A percentile compares a stretch with the other conserved stretches of the same genome.
These are phyloP conservation scores for Pichia manshurica DNA, from an alignment of 805 yeast genomes.

Conservation along the genomic window DNA sequence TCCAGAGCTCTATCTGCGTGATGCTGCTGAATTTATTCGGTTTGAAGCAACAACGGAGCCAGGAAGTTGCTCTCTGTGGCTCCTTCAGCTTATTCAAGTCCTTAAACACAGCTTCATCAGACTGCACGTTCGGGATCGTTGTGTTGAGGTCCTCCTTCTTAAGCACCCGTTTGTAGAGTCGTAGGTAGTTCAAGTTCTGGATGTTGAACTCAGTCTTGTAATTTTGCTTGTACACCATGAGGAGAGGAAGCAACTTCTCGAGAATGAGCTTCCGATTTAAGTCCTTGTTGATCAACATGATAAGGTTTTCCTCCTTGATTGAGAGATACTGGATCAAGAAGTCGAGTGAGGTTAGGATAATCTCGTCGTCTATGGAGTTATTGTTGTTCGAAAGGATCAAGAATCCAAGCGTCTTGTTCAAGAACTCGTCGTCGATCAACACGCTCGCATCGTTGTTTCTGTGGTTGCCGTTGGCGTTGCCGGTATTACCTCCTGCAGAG, in stretches of 20 bases:
- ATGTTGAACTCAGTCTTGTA: slow-evolving; percentile 32
- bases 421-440: slow-evolving; percentile 38
- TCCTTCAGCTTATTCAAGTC: slow-evolving; percentile 65
- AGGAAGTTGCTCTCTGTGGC: slow-evolving; percentile 85
- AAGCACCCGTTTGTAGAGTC: slow-evolving; percentile 48
- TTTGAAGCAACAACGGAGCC: slow-evolving; percentile 91
- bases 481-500: too few relatives aligned
- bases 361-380: slow-evolving; percentile 53
- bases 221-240: slow-evolving; percentile 46
- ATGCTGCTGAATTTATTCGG: slow-evolving; percentile 76
- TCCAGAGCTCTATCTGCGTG: slow-evolving; percentile 94
- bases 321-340: slow-evolving; percentile 71
- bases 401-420: slow-evolving; percentile 53
- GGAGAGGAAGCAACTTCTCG: slow-evolving; percentile 54
- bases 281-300: slow-evolving; percentile 45
- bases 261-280: slow-evolving; percentile 46
- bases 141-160: slow-evolving; percentile 22
- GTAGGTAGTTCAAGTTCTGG: slow-evolving; percentile 29
- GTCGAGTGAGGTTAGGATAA: slow-evolving; percentile 68
- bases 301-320: slow-evolving; percentile 46
- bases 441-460: slow-evolving; percentile 38
- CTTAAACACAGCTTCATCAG: slow-evolving; percentile 40
- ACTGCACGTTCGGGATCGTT: slow-evolving; percentile 14
- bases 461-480: slow-evolving; percentile 2
- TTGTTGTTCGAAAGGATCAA: slow-evolving; percentile 41